Evolutionary conservation across 2,329 filamentous ascomycete genomes (phyloP).

Genomic region (Neofusicoccum umdonicola): DNA sequence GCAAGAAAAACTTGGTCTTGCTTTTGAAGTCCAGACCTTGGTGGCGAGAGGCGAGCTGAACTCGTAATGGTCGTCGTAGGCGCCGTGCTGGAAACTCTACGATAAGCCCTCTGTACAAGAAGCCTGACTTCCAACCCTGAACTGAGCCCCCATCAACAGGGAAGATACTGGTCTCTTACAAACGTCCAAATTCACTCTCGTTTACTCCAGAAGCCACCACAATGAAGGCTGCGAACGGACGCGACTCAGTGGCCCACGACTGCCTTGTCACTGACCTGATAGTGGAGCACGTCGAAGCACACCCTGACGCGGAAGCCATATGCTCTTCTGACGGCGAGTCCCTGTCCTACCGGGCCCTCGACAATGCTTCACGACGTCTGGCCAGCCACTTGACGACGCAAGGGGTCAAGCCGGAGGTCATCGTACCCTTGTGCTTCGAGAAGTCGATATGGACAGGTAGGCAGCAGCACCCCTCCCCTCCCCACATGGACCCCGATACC

Average conservation of each 20-base stretch:
- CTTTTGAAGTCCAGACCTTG: not conserved
- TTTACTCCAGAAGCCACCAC: not conserved
- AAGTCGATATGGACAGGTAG: conserved; percentile 58
- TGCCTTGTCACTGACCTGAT: conserved; percentile 5
- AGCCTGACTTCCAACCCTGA: not conserved
- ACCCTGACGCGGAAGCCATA: conserved; percentile 2
- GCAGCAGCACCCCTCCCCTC: not conserved
- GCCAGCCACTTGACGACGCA: conserved; percentile 46
- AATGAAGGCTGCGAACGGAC: not conserved
- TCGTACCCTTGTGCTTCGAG: conserved; percentile 72
- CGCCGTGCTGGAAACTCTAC: no score
- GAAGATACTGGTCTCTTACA: no score
- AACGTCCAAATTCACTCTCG: no score
- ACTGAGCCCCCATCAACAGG: no score
- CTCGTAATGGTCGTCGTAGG: no score
- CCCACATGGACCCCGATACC: not conserved
- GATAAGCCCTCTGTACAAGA: not conserved
- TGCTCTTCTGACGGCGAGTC: conserved; percentile 32
- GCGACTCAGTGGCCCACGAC: conserved; percentile 21
- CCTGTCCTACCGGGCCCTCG: conserved; percentile 66
- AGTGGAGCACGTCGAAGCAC: conserved; percentile 22
- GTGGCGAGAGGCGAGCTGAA: not conserved
- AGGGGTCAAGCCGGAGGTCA: conserved; percentile 52
- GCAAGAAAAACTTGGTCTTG: not conserved
- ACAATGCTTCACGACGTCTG: conserved; percentile 62